Evolutionary conservation across 108 stramenopile species (phyloP).

Genomic region (Cyclotella choctawhatcheeana): DNA sequence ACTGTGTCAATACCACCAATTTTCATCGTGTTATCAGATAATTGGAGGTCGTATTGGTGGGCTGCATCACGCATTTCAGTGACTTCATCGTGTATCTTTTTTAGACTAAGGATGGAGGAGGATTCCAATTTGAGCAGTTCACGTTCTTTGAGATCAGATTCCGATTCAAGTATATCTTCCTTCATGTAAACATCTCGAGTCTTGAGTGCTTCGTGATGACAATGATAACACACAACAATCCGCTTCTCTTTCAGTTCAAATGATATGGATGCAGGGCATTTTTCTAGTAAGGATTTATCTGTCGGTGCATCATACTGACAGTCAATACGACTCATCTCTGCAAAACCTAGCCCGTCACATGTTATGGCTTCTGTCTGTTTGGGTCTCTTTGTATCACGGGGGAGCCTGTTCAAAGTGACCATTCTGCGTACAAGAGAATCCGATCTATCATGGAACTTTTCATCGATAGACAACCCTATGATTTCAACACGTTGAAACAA

Average conservation of each 20-base stretch:
- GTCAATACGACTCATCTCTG: conserved; percentile 11
- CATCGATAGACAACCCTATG: conserved; percentile 23
- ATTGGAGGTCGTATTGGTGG: conserved; percentile 41
- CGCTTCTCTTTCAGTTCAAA: conserved; percentile 16
- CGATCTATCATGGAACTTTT: conserved; percentile 24
- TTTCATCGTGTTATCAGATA: no score
- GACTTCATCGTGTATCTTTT: conserved; percentile 58
- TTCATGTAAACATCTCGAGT: conserved; percentile 6
- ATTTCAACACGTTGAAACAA: conserved; percentile 26
- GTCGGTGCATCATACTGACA: conserved; percentile 14
- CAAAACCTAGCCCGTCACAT: background rate
- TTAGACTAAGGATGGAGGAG: conserved; percentile 48
- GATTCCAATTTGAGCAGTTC: conserved; percentile 51
- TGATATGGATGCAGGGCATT: conserved; percentile 16
- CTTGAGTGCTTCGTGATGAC: conserved; percentile 28
- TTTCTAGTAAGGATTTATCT: background rate
- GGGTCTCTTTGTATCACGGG: conserved; percentile 2
- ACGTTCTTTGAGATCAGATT: conserved; percentile 2
- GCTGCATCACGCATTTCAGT: conserved; percentile 35
- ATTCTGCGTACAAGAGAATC: conserved; percentile 30
- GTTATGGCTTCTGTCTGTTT: conserved; percentile 1
- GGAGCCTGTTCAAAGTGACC: background rate
- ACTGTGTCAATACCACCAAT: no score
- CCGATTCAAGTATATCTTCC: conserved; percentile 24
- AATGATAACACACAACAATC: conserved; percentile 18